Evolutionary conservation across 2,329 filamentous ascomycete species (phyloP), one percentile per base, ranked within the genome.

Genomic region (Ascomycota sp.): DNA sequence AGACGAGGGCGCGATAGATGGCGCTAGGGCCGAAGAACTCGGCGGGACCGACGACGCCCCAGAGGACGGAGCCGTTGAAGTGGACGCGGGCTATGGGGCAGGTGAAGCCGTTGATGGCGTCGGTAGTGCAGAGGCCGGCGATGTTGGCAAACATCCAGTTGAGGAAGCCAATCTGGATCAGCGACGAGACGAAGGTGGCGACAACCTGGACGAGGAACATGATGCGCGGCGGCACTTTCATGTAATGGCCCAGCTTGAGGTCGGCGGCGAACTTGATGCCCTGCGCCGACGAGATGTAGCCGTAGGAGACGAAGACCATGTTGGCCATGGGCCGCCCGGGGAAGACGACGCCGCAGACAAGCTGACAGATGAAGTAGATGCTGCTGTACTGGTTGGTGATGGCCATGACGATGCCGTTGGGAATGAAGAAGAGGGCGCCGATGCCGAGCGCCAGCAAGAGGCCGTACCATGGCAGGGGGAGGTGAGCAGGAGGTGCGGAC

Each of bases 301-400:
- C 81, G 47, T 89, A 92, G 0, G 80, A 89, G 28, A 86, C 80
- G 43, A 91, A 92, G 23, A 91, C 79, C 82, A 91, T 91, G 50
- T 91, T 89, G 30, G 81, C 82, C 8, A 91, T 79, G 1, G 82
- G 82, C 1, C 77, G 74, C 20, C 82, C 82, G 1, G 81, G 81
- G 46, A 91, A 91, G 11, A 82, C 61, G 30, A 68, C 72, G 31
- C 82, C 82, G 37, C 79, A 86, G 38, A 89, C 74, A 33, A 91
- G 65, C 51, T 89, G 81, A 48, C 80, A 86, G 41, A 89, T 79
- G 23, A 89, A 64, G 47, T 86, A 89, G 39, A 86, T 80, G 48
- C 75, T 81, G 50, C 73, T 81, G 50, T 89, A 79, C 46, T 86
- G 80, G 48, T 89, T 91, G 8, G 82, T 91, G 39, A 91, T 81